A percentile compares a stretch with the other conserved stretches of the same genome.
Conservation (phyloP, 768 basidiomycete genomes). For the Lactifluus rugatus region DNA sequence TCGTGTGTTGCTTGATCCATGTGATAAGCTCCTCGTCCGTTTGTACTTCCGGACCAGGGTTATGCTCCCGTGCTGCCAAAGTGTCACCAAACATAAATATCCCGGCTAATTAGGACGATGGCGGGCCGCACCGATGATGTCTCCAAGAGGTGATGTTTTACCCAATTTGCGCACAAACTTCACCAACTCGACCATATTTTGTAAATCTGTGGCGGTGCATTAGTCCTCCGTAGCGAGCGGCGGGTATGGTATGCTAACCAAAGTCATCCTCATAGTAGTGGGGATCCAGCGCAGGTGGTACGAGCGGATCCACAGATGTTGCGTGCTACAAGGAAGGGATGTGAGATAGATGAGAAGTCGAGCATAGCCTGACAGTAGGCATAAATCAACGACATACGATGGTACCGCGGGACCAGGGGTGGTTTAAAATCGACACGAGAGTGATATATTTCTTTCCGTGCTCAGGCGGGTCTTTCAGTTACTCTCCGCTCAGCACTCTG, state of each 20-base stretch:
- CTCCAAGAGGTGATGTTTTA: constrained; percentile 22
- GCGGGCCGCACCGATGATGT: constrained; percentile 19
- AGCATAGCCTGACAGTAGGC: too few species aligned
- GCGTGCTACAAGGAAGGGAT: constrained; percentile 23
- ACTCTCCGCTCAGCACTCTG: neutral
- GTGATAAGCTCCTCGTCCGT: constrained; percentile 24
- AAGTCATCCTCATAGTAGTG: constrained; percentile 28
- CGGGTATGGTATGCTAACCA: constrained; percentile 16
- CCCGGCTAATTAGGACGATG: too few species aligned
- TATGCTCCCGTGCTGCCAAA: constrained; percentile 24
- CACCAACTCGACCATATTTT: constrained; percentile 25
- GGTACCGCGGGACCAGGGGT: constrained; percentile 39
- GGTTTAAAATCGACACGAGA: constrained; percentile 30
- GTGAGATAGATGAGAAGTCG: neutral
- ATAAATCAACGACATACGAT: constrained; percentile 30
- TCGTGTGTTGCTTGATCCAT: constrained; percentile 4
- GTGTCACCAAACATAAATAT: neutral
- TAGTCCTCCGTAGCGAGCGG: neutral
- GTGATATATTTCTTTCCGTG: constrained; percentile 36
- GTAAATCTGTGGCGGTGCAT: constrained; percentile 20
- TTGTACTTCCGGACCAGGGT: constrained; percentile 25
- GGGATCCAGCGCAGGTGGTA: constrained; percentile 26
- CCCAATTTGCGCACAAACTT: constrained; percentile 25
- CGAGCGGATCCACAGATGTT: constrained; percentile 24
- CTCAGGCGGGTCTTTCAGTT: constrained; percentile 29